Conservation (phyloP, 331 rosid species). For the Quercus tomentella region DNA sequence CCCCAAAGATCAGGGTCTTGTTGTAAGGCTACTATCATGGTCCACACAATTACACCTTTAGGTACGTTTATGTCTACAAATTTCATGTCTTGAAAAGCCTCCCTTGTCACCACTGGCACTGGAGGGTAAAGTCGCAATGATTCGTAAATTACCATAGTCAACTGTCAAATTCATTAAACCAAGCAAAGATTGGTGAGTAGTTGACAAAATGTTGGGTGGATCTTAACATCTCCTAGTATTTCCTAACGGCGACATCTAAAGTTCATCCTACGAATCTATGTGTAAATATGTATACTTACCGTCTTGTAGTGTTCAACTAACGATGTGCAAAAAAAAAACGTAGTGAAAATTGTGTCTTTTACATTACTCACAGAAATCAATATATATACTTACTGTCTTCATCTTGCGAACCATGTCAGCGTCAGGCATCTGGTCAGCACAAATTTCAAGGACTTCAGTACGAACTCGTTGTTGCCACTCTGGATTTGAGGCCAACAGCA, state of each 20-base stretch:
- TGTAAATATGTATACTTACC: too few species aligned
- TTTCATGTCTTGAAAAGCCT: not conserved
- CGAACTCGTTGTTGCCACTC: conserved; percentile 26
- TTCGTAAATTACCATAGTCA: conserved; percentile 13
- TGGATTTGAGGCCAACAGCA: conserved; percentile 29
- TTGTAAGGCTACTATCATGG: not conserved
- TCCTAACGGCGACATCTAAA: too few species aligned
- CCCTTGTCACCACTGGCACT: not conserved
- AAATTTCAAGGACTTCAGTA: conserved; percentile 9
- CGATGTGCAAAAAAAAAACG: too few species aligned
- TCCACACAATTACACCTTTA: conserved; percentile 4
- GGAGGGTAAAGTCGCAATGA: conserved; percentile 9
- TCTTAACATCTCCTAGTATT: too few species aligned
- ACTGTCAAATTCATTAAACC: not conserved
- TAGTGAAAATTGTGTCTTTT: too few species aligned
- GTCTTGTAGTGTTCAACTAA: too few species aligned
- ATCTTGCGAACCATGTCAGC: conserved; percentile 18
- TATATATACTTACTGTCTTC: conserved; percentile 14
- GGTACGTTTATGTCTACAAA: not conserved
- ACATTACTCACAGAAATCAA: too few species aligned
- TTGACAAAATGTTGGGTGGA: too few species aligned
- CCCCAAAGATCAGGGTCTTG: conserved; percentile 17
- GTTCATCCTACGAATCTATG: too few species aligned
- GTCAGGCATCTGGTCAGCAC: conserved; percentile 1
- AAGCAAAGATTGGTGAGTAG: too few species aligned